These are phyloP conservation scores for Arthroderma sp. DNA, from an alignment of 2,329 filamentous ascomycete species.

Conservation along the genomic window DNA sequence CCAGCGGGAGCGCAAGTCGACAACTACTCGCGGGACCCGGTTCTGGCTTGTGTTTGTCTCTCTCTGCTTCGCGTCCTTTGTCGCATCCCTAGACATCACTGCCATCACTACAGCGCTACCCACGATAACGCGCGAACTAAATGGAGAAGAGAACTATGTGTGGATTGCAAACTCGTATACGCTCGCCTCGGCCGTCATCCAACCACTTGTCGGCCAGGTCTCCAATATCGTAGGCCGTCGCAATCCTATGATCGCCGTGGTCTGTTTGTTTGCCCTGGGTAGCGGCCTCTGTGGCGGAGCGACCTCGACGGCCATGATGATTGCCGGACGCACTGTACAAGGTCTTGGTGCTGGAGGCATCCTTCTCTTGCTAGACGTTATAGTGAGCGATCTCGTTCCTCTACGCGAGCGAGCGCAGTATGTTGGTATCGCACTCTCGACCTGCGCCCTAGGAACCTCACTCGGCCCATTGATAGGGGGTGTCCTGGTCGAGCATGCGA, in stretches of 20 bases:
- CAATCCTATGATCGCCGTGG: conserved; percentile 18
- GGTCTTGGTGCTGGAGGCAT: conserved; percentile 41
- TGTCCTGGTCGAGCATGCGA: conserved; percentile 27
- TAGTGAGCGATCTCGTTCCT: conserved; percentile 41
- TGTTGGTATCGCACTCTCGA: conserved; percentile 29
- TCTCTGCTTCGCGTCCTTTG: background rate
- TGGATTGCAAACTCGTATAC: conserved; percentile 6
- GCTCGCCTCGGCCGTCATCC: background rate
- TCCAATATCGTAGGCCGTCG: conserved; percentile 11
- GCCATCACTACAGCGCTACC: conserved; percentile 9
- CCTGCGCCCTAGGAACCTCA: conserved; percentile 38
- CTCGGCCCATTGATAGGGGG: conserved; percentile 19
- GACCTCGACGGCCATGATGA: conserved; percentile 31
- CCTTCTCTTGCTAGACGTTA: conserved; percentile 38
- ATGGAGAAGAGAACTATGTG: conserved; percentile 4
- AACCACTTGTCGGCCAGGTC: conserved; percentile 8
- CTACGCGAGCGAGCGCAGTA: conserved; percentile 34
- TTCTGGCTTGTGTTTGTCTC: background rate
- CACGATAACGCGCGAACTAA: conserved; percentile 1
- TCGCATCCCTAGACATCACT: conserved; percentile 4
- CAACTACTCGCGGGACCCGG: background rate
- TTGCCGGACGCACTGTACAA: conserved; percentile 39
- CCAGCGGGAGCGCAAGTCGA: background rate
- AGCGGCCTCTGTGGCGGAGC: conserved; percentile 35
- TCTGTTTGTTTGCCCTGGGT: conserved; percentile 33